Conservation (phyloP, 2,329 filamentous ascomycete genomes). For the Hypoxylon sp. region DNA sequence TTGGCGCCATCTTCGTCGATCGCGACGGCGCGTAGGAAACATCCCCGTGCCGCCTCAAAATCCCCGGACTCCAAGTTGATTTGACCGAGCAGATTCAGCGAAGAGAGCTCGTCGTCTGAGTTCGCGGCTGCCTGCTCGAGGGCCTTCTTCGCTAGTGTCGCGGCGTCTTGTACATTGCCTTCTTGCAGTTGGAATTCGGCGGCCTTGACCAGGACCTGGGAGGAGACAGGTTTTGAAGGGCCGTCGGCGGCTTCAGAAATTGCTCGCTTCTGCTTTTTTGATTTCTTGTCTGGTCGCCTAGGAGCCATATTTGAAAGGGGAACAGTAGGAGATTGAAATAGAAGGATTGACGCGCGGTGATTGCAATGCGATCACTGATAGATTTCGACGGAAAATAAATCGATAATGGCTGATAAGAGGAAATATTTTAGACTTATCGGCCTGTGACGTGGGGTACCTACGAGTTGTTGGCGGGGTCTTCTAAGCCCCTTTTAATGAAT, state of each 20-base stretch:
- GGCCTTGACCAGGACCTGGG: constrained; percentile 50
- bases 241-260: constrained; percentile 43
- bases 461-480: background rate
- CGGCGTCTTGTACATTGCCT: constrained; percentile 49
- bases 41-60: constrained; percentile 76
- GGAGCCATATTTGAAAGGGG: constrained; percentile 46
- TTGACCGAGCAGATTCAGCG: constrained; percentile 82
- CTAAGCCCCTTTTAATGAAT: background rate
- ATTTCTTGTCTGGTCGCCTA: constrained; percentile 51
- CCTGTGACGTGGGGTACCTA: constrained; percentile 26
- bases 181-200: constrained; percentile 51
- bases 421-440: constrained; percentile 40
- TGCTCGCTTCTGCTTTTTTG: constrained; percentile 47
- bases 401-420: constrained; percentile 44
- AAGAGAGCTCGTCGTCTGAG: constrained; percentile 68
- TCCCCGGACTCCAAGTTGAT: constrained; percentile 87
- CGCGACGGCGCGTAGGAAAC: constrained; percentile 78
- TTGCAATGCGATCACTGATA: background rate
- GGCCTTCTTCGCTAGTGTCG: constrained; percentile 48
- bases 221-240: constrained; percentile 44
- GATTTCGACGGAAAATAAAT: constrained; percentile 45
- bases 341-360: background rate
- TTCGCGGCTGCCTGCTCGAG: constrained; percentile 45
- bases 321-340: background rate
- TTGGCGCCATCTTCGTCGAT: constrained; percentile 81